phyloP scores from a whole-genome alignment of 176 grass and related monocot species.

The Phragmites australis region DNA sequence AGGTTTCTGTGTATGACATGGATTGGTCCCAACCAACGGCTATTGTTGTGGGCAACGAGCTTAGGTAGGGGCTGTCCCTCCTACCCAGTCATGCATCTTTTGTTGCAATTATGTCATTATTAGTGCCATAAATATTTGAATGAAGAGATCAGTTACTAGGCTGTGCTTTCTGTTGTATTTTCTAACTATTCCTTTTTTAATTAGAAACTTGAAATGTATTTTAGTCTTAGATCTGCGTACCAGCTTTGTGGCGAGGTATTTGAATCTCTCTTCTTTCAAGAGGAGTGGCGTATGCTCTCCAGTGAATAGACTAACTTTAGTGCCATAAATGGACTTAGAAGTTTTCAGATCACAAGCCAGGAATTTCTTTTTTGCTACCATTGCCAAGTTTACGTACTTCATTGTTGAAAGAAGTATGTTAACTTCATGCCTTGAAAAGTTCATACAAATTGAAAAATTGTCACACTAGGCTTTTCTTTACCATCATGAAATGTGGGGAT shows the following conservation, averaged over 20 bases:
- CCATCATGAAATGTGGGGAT: neutral
- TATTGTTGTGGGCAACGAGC: constrained; percentile 96
- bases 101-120: constrained; percentile 6
- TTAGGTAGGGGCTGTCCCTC: constrained; percentile 53
- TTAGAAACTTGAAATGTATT: neutral
- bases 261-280: constrained; percentile 28
- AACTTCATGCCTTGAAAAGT: neutral
- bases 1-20: constrained; percentile 93
- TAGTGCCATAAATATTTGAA: constrained; percentile 17
- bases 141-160: neutral
- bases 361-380: too few species aligned
- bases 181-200: neutral
- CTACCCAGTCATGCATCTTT: constrained; percentile 25
- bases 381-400: too few species aligned
- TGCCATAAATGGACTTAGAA: neutral
- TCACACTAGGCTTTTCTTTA: constrained; percentile 3
- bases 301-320: constrained; percentile 19
- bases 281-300: neutral
- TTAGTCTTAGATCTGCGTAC: neutral
- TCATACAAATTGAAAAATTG: neutral
- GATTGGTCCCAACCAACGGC: constrained; percentile 97
- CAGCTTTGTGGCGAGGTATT: neutral
- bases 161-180: constrained; percentile 2
- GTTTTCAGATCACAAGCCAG: constrained; percentile 4
- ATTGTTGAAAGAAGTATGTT: neutral